Evolutionary conservation across 2,329 filamentous ascomycete genomes (phyloP).

Genomic region (Microascus cirrosus): DNA sequence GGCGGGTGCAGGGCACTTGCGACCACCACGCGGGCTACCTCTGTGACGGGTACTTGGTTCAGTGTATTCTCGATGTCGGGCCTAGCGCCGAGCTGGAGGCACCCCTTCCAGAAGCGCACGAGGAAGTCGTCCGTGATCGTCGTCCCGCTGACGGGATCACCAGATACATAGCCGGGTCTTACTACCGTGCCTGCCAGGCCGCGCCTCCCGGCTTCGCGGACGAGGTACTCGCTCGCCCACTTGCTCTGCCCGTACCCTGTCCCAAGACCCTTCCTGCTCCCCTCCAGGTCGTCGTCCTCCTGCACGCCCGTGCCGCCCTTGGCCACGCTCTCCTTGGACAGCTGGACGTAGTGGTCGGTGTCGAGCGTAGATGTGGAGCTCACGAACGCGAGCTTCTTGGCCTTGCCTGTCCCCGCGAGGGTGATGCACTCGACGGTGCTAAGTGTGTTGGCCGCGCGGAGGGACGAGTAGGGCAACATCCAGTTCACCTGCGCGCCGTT

Average conservation of each 20-base stretch:
- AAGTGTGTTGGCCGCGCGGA: constrained; percentile 68
- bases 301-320: constrained; percentile 54
- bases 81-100: constrained; percentile 62
- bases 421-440: constrained; percentile 65
- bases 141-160: constrained; percentile 57
- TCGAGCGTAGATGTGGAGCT: constrained; percentile 77
- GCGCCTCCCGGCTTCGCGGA: constrained; percentile 65
- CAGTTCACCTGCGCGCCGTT: constrained; percentile 78
- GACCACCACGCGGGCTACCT: constrained; percentile 71
- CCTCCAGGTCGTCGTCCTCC: constrained; percentile 69
- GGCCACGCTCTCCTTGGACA: constrained; percentile 52
- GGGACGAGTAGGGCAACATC: constrained; percentile 64
- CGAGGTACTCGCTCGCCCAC: constrained; percentile 64
- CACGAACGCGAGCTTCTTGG: constrained; percentile 74
- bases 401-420: constrained; percentile 65
- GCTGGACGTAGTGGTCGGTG: constrained; percentile 65
- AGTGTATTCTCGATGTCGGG: constrained; percentile 78
- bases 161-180: constrained; percentile 76
- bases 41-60: constrained; percentile 79
- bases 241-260: constrained; percentile 90
- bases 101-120: constrained; percentile 76
- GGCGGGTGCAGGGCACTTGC: constrained; percentile 59
- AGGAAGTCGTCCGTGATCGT: constrained; percentile 85
- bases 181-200: constrained; percentile 68
- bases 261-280: constrained; percentile 63